Evolutionary conservation across 148 eudicot genomes (phyloP), one percentile per base, ranked within the genome.

Genomic region (Fagopyrum homotropicum): DNA sequence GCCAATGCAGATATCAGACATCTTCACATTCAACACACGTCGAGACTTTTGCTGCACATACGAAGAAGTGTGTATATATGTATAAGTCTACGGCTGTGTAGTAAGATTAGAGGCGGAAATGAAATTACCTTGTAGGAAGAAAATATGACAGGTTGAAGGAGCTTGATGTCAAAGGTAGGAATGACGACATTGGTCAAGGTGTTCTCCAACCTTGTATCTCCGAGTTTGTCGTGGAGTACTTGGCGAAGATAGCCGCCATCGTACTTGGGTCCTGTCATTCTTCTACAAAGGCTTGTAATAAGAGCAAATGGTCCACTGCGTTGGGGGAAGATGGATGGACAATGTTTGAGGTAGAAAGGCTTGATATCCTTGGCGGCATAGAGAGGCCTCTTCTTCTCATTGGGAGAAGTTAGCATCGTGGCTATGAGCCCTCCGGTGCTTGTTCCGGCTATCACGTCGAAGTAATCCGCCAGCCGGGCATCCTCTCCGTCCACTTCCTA

Each of bases 1-100:
- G 19, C 80, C 79, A 7, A 84, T 81, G 73, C 89, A 87, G 61
- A 87, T 83, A 56, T 87, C 89, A 1, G 86, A 77, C n/a, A 86
- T 78, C 26, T 63, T 50, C 1, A 84, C 87, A 76, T 86, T 83
- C 46, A 82, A 10, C 35, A 76, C 76, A 44, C 79, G 81, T 6
- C 16, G 79, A 10, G 80, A 69, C 73, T 84, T 84, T 44, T 80
- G 81, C 89, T 86, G 73, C 59, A 73, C n/a, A 35, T 22, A 22
- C 26, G 26, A 22, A 22, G 26, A 22, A 22, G 26, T 22, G 40
- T 35, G 40, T 35, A 2, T 35, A 35, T 35, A 35, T 35, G 40
- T 35, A 35, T 35, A 35, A 35, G 40, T 35, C 40, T 35, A 35
- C 3, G 40, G 40, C 40, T 35, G 2, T 35, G 40, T 35, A 35